A percentile compares a stretch with the other conserved stretches of the same genome.
Evolutionary conservation across 495 filamentous ascomycete species (phyloP).

Genomic region (Tuber brumale): DNA sequence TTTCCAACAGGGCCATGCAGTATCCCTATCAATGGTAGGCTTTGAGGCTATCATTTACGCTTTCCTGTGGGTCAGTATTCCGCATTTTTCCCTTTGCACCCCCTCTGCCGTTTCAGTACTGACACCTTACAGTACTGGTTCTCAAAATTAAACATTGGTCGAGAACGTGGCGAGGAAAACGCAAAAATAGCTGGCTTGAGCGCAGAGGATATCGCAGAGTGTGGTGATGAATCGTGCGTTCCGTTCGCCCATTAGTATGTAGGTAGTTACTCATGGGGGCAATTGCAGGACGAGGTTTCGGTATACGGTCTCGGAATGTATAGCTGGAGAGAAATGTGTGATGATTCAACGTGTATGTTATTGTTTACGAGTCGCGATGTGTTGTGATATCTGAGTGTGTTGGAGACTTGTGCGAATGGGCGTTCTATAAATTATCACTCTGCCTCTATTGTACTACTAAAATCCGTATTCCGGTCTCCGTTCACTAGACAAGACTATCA

Average conservation of each 20-base stretch:
- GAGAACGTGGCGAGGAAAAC: constrained; percentile 52
- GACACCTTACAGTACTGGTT: constrained; percentile 46
- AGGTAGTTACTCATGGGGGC: constrained; percentile 7
- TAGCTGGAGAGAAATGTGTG: not conserved
- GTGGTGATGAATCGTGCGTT: constrained; percentile 55
- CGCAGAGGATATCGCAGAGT: constrained; percentile 60
- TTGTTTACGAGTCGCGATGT: not conserved
- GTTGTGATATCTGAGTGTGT: not conserved
- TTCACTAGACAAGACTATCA: no score
- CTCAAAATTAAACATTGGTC: constrained; percentile 50
- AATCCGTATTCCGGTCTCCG: no score
- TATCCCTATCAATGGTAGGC: constrained; percentile 52
- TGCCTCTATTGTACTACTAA: not conserved
- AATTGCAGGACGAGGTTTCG: constrained; percentile 24
- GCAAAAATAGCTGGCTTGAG: constrained; percentile 51
- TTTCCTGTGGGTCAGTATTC: constrained; percentile 47
- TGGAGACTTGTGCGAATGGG: not conserved
- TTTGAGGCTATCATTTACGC: constrained; percentile 49
- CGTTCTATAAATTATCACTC: not conserved
- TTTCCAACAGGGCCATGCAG: no score
- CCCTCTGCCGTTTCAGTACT: not conserved
- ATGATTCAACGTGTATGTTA: not conserved
- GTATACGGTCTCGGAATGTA: constrained; percentile 23
- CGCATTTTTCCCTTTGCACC: no score
- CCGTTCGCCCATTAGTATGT: no score